Base-by-base conservation (phyloP, 176 grass and related monocot species). In the Lolium perenne region DNA sequence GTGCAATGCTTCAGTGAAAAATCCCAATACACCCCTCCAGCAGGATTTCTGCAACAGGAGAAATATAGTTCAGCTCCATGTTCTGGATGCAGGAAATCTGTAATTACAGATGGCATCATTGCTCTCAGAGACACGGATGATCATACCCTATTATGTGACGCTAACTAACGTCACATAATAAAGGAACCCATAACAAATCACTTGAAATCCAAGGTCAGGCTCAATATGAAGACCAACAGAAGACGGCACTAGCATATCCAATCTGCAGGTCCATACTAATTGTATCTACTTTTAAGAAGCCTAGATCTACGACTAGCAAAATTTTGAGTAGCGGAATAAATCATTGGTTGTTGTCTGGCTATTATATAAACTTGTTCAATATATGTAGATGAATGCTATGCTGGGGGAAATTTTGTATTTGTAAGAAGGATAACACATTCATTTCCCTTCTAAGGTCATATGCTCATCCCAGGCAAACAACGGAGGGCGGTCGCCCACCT, bases 31-130 rank as follows among this genome's bases (percentile, higher is more conserved):
- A 82, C 80, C 80, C 76, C 82, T 83, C 88, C 85, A 91, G 73
- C 91, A 91, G 80, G 70, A 88, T 91, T 87, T 95, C 94, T 91
- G 94, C 91, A 95, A 95, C 78, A 95, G 76, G 89, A 91, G 89
- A 92, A 95, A 91, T 88, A 91, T 76, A 93, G 53, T 93, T 95
- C 91, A 93, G 94, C 83, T 87, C 88, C 83, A 46, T 83, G 83
- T 72, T 86, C 83, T 83, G 74, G 65, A 80, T 89, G 83, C 83
- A 74, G 51, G 74, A 86, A 89, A 89, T 83, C 83, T 92, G 77
- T 79, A 86, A 80, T 83, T 60, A 86, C 69, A 86, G 74, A 89
- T 79, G 79, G 82, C 67, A 89, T 71, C 87, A 56, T 73, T 75
- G 18, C 69, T 84, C 67, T 47, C 83, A 46, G 53, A 63, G 45